These are phyloP conservation scores for Ceratobasidium sp. DNA, from an alignment of 1,284 basidiomycete genomes.

Conservation along the genomic window DNA sequence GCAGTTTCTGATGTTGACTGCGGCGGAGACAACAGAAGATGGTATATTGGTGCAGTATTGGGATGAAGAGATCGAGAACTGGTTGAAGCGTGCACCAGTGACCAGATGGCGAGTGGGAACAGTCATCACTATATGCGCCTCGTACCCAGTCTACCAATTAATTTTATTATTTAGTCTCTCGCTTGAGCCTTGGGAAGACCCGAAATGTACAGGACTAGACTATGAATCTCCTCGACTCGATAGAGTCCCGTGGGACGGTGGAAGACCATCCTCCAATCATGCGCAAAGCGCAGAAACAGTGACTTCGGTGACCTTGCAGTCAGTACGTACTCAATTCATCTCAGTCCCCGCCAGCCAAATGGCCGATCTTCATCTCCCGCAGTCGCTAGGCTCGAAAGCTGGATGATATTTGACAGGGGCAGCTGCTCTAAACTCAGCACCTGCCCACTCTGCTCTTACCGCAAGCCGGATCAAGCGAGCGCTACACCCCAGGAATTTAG, in stretches of 20 bases:
- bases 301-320: slow-evolving; percentile 7
- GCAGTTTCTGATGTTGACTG: background rate
- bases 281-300: slow-evolving; percentile 1
- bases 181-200: slow-evolving; percentile 10
- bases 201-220: background rate
- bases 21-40: background rate
- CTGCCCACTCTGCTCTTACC: slow-evolving; percentile 14
- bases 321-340: slow-evolving; percentile 15
- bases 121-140: background rate
- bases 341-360: background rate
- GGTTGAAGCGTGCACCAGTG: slow-evolving; percentile 11
- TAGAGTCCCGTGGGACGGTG: slow-evolving; percentile 1
- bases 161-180: background rate
- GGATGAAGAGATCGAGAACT: background rate
- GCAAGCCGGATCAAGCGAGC: background rate
- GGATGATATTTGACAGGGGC: too few species aligned
- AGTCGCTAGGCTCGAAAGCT: too few species aligned
- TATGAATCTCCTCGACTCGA: slow-evolving; percentile 14
- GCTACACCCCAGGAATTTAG: slow-evolving; percentile 16
- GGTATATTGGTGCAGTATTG: background rate
- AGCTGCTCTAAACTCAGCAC: slow-evolving; percentile 30
- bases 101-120: slow-evolving; percentile 11
- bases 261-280: slow-evolving; percentile 10
- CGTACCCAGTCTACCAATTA: background rate
- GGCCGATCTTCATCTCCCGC: too few species aligned